phyloP scores from a whole-genome alignment of 2,329 filamentous ascomycete species.

The Lasiodiplodia citricola region DNA sequence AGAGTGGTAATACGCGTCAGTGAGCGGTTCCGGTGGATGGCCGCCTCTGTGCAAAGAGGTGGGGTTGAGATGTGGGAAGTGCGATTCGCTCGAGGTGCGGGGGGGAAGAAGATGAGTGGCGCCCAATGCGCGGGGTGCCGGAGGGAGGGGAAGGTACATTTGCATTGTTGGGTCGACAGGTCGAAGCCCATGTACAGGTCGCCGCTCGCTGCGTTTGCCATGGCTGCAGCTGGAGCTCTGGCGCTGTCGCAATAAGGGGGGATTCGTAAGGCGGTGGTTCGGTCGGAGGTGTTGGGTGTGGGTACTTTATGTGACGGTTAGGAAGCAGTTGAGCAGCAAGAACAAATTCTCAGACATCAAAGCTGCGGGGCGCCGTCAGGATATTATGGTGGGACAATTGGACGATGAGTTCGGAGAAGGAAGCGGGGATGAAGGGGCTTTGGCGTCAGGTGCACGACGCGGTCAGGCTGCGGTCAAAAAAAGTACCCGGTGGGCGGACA shows the following conservation, averaged over 20 bases:
- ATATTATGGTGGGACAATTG: constrained; percentile 17
- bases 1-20: background rate
- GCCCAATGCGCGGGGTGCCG: background rate
- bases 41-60: background rate
- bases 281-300: too few relatives aligned
- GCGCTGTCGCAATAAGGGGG: background rate
- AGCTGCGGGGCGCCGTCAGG: background rate
- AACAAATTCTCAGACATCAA: constrained; percentile 20
- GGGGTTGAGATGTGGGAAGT: background rate
- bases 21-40: background rate
- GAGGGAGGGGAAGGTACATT: constrained; percentile 62
- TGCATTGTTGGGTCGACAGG: constrained; percentile 94
- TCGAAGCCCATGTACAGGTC: constrained; percentile 89
- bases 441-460: constrained; percentile 1
- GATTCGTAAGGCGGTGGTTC: background rate
- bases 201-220: constrained; percentile 11
- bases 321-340: constrained; percentile 10
- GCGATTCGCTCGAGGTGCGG: background rate
- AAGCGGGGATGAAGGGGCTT: constrained; percentile 1
- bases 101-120: background rate
- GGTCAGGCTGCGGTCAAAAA: constrained; percentile 10
- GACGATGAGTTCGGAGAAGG: background rate
- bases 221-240: background rate
- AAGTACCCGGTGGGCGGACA: constrained; percentile 12
- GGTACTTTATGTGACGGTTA: constrained; percentile 16